Percentiles rank a stretch among this genome's conserved stretches.
These are phyloP conservation scores for Tetracentron sinense DNA, from an alignment of 164 flowering plant species.

Conservation along the genomic window DNA sequence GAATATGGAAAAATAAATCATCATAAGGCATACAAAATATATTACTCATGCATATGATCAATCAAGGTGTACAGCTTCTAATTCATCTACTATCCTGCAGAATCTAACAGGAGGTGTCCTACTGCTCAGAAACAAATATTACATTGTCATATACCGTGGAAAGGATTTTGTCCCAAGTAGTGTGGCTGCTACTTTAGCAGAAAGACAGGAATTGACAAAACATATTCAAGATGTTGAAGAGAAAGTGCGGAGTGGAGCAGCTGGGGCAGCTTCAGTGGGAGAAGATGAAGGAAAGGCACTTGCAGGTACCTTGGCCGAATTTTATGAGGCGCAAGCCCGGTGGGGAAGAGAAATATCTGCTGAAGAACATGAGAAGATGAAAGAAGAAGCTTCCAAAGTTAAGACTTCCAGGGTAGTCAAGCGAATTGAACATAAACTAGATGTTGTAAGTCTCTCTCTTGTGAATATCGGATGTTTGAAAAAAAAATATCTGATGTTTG, in stretches of 20 bases:
- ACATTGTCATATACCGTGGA: constrained; percentile 86
- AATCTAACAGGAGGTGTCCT: constrained; percentile 82
- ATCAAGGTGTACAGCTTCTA: background rate
- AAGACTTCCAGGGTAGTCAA: constrained; percentile 54
- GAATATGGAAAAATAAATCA: constrained; percentile 2
- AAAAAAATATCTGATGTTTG: background rate
- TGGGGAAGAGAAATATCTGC: constrained; percentile 84
- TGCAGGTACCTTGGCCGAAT: constrained; percentile 92
- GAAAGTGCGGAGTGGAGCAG: constrained; percentile 33
- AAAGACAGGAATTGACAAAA: constrained; percentile 74
- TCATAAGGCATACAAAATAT: background rate
- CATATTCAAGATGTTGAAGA: constrained; percentile 48
- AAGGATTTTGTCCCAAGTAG: constrained; percentile 88
- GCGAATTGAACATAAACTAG: constrained; percentile 69
- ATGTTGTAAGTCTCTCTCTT: constrained; percentile 53
- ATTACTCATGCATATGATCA: background rate
- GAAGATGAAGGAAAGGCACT: constrained; percentile 40
- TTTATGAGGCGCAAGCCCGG: constrained; percentile 89
- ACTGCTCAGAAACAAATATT: constrained; percentile 89
- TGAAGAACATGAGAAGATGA: constrained; percentile 70
- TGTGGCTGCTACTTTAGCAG: constrained; percentile 79
- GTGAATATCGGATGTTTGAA: background rate
- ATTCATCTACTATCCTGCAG: constrained; percentile 36
- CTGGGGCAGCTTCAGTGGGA: constrained; percentile 23
- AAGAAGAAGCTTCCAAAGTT: constrained; percentile 68